Conservation (phyloP, 805 yeast genomes). For the Ogataea pilisensis region DNA sequence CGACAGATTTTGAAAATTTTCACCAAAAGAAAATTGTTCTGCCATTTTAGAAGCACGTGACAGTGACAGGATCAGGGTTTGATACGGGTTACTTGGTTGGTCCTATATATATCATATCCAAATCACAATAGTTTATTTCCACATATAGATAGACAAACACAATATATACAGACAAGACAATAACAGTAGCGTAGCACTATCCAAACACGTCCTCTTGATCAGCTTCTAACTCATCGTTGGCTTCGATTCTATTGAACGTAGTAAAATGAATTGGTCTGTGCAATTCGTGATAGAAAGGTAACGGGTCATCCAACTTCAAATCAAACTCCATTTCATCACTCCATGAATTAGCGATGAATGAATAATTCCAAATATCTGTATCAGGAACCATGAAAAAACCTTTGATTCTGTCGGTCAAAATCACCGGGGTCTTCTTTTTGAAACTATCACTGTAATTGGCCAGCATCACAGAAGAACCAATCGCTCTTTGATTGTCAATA, state of each 20-base stretch:
- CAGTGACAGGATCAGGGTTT: no score
- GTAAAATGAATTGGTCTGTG: constrained; percentile 90
- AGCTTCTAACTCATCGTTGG: constrained; percentile 50
- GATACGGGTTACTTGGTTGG: no score
- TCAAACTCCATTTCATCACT: constrained; percentile 54
- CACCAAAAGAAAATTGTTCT: neutral
- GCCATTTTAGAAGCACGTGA: neutral
- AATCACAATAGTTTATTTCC: no score
- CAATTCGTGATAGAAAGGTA: constrained; percentile 75
- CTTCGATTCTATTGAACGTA: constrained; percentile 65
- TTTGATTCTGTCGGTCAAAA: constrained; percentile 67
- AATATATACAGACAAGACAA: constrained; percentile 13
- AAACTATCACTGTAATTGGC: constrained; percentile 62
- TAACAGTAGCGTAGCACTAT: neutral
- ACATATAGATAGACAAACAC: neutral
- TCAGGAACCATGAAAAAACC: constrained; percentile 89
- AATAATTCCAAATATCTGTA: constrained; percentile 83
- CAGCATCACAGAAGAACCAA: constrained; percentile 59
- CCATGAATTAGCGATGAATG: constrained; percentile 86
- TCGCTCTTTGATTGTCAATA: constrained; percentile 47
- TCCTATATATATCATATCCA: no score
- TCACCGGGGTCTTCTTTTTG: constrained; percentile 60
- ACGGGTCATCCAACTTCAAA: constrained; percentile 73
- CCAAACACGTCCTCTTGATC: constrained; percentile 64
- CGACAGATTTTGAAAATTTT: neutral